Base-by-base conservation (phyloP, 257 asterid genomes). In the Plectranthus barbatus region DNA sequence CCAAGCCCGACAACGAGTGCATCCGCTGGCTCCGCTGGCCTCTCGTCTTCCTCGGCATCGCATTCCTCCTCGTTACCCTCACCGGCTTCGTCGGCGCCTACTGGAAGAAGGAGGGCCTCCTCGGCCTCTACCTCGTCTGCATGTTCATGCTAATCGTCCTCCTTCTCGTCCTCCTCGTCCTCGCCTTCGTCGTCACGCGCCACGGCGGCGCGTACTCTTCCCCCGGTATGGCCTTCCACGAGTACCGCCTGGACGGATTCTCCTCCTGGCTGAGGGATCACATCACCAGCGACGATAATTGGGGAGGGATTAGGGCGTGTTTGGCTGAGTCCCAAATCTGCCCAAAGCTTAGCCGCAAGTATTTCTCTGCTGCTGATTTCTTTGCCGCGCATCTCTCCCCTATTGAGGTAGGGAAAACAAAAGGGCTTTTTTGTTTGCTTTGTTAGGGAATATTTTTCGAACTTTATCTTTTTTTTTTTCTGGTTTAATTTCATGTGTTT, bases 11-110 rank as follows among this genome's bases (percentile, higher is more conserved):
- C 84, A 92, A 85, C 95, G 95, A 89, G 76, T 92, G 99, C 87
- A 79, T 92, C 82, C 94, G 66, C 62, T 89, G 95, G 96, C 83
- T 92, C 80, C 95, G 99, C 0, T 92, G 97, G 99, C 97, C 97
- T 0, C 82, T 92, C 47, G 76, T 89, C 56, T 81, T 82, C 84
- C 36, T 86, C 67, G 99, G 99, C 0, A 8, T 82, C 29, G 84
- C 94, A 0, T 77, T 87, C 68, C 83, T 92, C 40, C 44, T 81
- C 9, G 90, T 92, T 26, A 61, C 95, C 24, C 72, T 89, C 29
- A 31, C 87, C 51, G 97, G 99, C 18, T 92, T 92, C 76, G 68
- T 80, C 19, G 97, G 99, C 31, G 96, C 99, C 17, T 82, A 86
- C 81, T 77, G 89, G 86, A 85, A 81, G 31, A 92, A 82, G 66